These are phyloP conservation scores for Fusarium redolens DNA, from an alignment of 2,329 filamentous ascomycete genomes.

Conservation along the genomic window DNA sequence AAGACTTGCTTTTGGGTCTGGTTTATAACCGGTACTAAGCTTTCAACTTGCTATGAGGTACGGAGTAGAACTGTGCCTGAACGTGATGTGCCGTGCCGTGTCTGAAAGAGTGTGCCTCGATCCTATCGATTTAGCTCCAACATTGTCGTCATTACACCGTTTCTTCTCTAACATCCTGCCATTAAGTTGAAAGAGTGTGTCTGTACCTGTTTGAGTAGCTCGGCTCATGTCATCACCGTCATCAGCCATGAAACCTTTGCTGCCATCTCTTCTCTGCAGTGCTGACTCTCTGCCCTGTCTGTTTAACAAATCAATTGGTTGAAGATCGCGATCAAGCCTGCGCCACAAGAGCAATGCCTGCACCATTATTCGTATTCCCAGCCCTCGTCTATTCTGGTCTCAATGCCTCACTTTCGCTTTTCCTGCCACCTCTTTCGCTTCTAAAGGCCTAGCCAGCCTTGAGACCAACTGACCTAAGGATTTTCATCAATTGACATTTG, in stretches of 20 bases:
- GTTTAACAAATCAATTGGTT: conserved; percentile 19
- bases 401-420: conserved; percentile 28
- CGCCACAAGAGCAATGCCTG: conserved; percentile 26
- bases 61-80: conserved; percentile 1
- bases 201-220: conserved; percentile 3
- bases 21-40: background rate
- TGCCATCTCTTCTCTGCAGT: conserved; percentile 5
- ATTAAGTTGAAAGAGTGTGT: background rate
- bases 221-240: conserved; percentile 28
- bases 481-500: conserved; percentile 36
- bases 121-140: conserved; percentile 30
- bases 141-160: conserved; percentile 24
- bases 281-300: background rate
- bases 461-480: conserved; percentile 12
- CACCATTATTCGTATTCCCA: conserved; percentile 17
- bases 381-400: conserved; percentile 11
- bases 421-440: conserved; percentile 28
- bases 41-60: background rate
- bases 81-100: conserved; percentile 27
- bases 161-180: background rate
- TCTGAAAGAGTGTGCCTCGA: conserved; percentile 20
- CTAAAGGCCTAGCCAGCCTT: conserved; percentile 17
- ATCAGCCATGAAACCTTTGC: background rate
- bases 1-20: background rate
- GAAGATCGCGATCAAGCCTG: conserved; percentile 12